These are phyloP conservation scores for Polysphondylium violaceum DNA, from an alignment of 78 protist genomes.

Conservation along the genomic window DNA sequence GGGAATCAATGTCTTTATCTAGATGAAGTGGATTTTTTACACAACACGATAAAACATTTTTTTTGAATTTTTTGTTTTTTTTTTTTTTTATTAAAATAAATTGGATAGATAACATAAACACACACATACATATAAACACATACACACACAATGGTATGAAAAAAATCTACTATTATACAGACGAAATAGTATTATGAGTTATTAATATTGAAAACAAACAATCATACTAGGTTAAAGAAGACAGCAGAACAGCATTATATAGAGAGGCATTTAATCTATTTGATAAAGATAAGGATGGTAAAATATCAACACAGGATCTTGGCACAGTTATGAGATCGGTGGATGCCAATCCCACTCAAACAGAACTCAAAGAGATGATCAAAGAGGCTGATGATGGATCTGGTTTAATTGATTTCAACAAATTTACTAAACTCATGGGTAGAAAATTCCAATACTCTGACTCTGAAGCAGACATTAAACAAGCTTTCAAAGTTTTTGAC, in stretches of 20 bases:
- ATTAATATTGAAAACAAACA: not conserved
- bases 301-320: conserved; percentile 76
- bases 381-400: conserved; percentile 65
- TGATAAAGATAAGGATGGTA: conserved; percentile 88
- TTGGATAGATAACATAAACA: not conserved
- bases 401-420: conserved; percentile 52
- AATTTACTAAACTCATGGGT: conserved; percentile 26
- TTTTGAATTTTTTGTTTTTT: not conserved
- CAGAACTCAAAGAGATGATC: conserved; percentile 77
- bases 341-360: conserved; percentile 85
- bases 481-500: conserved; percentile 89
- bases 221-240: conserved; percentile 59
- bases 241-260: conserved; percentile 15
- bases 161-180: too few relatives aligned
- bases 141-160: not conserved
- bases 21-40: not conserved
- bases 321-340: conserved; percentile 86
- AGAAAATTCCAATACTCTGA: conserved; percentile 67
- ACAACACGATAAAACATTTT: not conserved
- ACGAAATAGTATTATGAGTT: too few relatives aligned
- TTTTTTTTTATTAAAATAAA: not conserved
- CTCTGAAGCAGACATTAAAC: conserved; percentile 67
- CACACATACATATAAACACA: not conserved
- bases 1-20: too few relatives aligned
- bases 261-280: conserved; percentile 78